Evolutionary conservation across 208 protist species (phyloP).

Genomic region (Wallacemonas sp.): DNA sequence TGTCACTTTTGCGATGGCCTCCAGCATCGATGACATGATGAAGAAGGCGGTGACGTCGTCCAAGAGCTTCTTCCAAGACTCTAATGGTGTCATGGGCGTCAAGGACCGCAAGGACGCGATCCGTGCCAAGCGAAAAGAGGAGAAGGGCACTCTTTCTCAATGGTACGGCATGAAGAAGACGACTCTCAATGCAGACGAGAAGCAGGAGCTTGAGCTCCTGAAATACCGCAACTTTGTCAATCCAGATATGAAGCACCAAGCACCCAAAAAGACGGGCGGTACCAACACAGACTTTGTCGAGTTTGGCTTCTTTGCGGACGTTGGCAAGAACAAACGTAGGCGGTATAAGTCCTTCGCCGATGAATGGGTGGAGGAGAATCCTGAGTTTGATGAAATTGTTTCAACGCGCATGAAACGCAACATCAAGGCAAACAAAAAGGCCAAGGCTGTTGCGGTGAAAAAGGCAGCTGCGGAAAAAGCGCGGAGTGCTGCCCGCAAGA

Average conservation of each 20-base stretch:
- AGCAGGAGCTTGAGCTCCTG: constrained; percentile 84
- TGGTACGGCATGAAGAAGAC: constrained; percentile 88
- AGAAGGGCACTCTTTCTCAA: constrained; percentile 79
- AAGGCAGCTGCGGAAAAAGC: constrained; percentile 50
- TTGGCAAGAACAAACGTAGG: constrained; percentile 71
- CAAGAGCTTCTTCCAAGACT: constrained; percentile 58
- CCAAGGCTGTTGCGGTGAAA: constrained; percentile 65
- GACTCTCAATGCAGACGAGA: constrained; percentile 48
- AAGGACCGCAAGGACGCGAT: constrained; percentile 76
- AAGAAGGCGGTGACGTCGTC: constrained; percentile 80
- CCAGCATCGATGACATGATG: constrained; percentile 79
- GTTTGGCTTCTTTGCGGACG: constrained; percentile 82
- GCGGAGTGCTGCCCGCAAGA: constrained; percentile 28
- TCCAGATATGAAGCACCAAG: constrained; percentile 71
- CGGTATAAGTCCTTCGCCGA: constrained; percentile 88
- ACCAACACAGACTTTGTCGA: constrained; percentile 77
- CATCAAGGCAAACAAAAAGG: constrained; percentile 71
- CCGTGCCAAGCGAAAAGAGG: constrained; percentile 56
- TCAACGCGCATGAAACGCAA: constrained; percentile 75
- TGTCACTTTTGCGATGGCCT: neutral
- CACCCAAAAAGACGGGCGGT: constrained; percentile 67
- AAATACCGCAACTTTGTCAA: constrained; percentile 90
- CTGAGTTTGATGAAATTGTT: constrained; percentile 73
- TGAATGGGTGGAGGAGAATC: constrained; percentile 89
- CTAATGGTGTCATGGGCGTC: constrained; percentile 63